Percentiles rank a stretch among this genome's conserved stretches.
These are phyloP conservation scores for Cladosporium cucumerinum DNA, from an alignment of 2,329 filamentous ascomycete species.

Conservation along the genomic window DNA sequence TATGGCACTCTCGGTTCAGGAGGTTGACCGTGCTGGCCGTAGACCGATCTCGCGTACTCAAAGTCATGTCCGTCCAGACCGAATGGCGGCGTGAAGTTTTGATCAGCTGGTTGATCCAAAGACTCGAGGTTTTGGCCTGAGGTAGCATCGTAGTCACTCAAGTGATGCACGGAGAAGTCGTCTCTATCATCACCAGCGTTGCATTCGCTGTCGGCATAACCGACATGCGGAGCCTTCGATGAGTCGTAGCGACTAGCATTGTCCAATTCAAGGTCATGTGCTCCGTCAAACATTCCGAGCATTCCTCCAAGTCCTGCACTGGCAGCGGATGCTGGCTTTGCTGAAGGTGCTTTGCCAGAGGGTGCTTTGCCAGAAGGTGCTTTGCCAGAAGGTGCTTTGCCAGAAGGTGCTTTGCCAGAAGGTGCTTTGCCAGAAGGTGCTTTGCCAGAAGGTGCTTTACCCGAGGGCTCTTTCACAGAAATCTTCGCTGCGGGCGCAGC, in stretches of 20 bases:
- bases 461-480: neutral
- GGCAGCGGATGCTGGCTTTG: neutral
- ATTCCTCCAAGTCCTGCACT: slow-evolving; percentile 24
- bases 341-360: neutral
- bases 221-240: neutral
- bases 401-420: slow-evolving; percentile 11
- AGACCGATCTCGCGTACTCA: neutral
- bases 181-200: neutral
- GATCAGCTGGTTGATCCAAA: neutral
- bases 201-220: neutral
- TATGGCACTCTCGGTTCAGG: neutral
- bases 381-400: slow-evolving; percentile 18
- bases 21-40: neutral
- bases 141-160: neutral
- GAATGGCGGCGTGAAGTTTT: neutral
- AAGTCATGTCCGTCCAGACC: neutral
- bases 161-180: neutral
- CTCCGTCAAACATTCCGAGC: slow-evolving; percentile 36
- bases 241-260: neutral
- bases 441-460: slow-evolving; percentile 6
- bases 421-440: slow-evolving; percentile 16
- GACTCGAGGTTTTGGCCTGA: neutral
- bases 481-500: neutral
- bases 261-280: slow-evolving; percentile 21
- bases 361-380: slow-evolving; percentile 17